Base-by-base conservation (phyloP, 305 asterid genomes). In the Nicotiana rustica region DNA sequence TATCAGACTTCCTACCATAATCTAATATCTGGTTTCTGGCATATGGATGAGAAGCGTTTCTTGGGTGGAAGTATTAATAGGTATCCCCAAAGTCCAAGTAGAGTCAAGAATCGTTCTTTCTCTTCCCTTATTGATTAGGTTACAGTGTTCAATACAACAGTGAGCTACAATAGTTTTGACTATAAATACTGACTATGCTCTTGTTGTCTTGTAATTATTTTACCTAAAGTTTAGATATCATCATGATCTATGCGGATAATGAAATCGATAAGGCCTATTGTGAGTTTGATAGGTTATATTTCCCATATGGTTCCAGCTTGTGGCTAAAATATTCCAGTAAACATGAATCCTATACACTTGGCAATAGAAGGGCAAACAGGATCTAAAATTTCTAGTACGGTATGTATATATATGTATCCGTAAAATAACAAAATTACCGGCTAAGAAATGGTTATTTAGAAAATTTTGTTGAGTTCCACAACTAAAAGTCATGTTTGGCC, bases 1-100 rank as follows among this genome's bases (percentile, higher is more conserved):
- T 70, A 44, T 33, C 75, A 14, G 29, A 67, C 76, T 67, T 67
- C 25, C 55, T 67, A 67, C 52, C 15, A 35, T n/a, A 66, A 14
- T 2, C 41, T 31, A 6, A 19, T 31, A 66, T 67, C 25, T 66
- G 14, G 18, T 65, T 29, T 66, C 1, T 35, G 52, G 35, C 29
- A 35, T 17, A 19, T 0, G 29, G 52, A 67, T 67, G 15, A 4
- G 3, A 52, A 1, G 55, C 35, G 15, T 67, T 25, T 35, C 52
- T 33, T 66, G 44, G 44, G 31, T 67, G 52, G 29, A 7, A 35
- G 76, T 35, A 2, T 35, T 67, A 35, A 67, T 35, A 35, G 76
- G 8, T 38, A 0, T 31, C 67, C 76, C 35, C 73, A 12, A 67
- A 67, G 29, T 67, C 55, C 31, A 4, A 67, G 76, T 35, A 69